Conservation (phyloP, 2,329 filamentous ascomycete species). For the Xylaria sp. region DNA sequence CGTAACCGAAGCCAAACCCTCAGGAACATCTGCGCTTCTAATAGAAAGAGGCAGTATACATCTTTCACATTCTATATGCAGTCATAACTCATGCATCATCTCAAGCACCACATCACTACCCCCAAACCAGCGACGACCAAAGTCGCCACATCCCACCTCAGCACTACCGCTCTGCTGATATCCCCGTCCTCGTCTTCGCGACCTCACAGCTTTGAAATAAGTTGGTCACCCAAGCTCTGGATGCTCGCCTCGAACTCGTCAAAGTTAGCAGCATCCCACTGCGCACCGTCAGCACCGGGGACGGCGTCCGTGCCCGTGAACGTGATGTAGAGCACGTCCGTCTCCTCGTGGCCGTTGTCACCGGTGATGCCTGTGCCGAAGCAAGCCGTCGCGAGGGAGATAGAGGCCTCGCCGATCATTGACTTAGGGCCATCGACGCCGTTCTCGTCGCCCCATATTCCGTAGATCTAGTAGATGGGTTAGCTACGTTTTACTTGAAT, state of each 20-base stretch:
- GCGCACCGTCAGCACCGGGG: constrained; percentile 57
- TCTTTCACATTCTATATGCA: too few relatives aligned
- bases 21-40: too few relatives aligned
- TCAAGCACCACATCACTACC: too few relatives aligned
- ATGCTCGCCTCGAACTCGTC: constrained; percentile 61
- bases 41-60: too few relatives aligned
- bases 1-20: too few relatives aligned
- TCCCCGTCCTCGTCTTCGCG: too few relatives aligned
- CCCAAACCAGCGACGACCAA: too few relatives aligned
- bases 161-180: too few relatives aligned
- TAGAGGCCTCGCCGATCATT: constrained; percentile 61
- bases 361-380: constrained; percentile 60
- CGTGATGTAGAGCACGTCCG: constrained; percentile 67
- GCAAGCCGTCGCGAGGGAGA: constrained; percentile 63
- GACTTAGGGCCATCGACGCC: constrained; percentile 55
- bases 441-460: constrained; percentile 67
- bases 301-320: constrained; percentile 63
- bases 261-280: constrained; percentile 58
- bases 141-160: too few relatives aligned
- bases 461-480: constrained; percentile 50
- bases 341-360: constrained; percentile 58
- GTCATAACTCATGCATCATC: too few relatives aligned
- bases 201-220: constrained; percentile 45
- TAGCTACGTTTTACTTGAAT: neutral
- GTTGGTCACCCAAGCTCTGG: constrained; percentile 53